Conservation (phyloP, 352 stramenopile genomes). For the Phytopythium vexans region DNA sequence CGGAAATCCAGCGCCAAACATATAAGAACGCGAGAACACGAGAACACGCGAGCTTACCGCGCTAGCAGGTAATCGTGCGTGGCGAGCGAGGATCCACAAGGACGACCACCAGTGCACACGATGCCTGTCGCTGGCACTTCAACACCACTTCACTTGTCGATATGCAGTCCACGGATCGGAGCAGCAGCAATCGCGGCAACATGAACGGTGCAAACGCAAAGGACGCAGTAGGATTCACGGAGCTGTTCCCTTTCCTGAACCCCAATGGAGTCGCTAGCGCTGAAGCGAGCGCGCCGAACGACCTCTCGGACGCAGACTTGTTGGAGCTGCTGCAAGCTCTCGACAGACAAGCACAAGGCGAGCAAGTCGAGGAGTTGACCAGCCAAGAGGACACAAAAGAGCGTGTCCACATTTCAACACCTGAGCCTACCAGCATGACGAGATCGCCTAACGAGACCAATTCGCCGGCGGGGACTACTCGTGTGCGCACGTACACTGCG, state of each 20-base stretch:
- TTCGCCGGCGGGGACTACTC: not conserved
- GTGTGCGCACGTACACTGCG: conserved; percentile 23
- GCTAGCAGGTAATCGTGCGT: too few species aligned
- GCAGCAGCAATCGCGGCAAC: not conserved
- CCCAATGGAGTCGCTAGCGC: not conserved
- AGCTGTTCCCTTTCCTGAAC: conserved; percentile 2
- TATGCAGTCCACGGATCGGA: too few species aligned
- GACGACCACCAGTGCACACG: too few species aligned
- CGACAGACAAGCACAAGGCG: not conserved
- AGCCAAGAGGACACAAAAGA: not conserved
- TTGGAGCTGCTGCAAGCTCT: conserved; percentile 3
- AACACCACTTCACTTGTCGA: too few species aligned
- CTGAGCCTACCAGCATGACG: too few species aligned
- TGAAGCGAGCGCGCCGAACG: not conserved
- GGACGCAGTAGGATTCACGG: not conserved
- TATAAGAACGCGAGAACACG: too few species aligned
- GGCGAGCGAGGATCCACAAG: too few species aligned
- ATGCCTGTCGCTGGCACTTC: too few species aligned
- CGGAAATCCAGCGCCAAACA: too few species aligned
- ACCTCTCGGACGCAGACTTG: not conserved
- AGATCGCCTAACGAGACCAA: not conserved
- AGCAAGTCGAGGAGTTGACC: not conserved
- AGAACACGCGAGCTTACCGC: too few species aligned
- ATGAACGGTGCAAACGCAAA: not conserved
- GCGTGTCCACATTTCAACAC: not conserved